Conservation (phyloP, 352 stramenopile genomes). For the Phytophthora cajani region DNA sequence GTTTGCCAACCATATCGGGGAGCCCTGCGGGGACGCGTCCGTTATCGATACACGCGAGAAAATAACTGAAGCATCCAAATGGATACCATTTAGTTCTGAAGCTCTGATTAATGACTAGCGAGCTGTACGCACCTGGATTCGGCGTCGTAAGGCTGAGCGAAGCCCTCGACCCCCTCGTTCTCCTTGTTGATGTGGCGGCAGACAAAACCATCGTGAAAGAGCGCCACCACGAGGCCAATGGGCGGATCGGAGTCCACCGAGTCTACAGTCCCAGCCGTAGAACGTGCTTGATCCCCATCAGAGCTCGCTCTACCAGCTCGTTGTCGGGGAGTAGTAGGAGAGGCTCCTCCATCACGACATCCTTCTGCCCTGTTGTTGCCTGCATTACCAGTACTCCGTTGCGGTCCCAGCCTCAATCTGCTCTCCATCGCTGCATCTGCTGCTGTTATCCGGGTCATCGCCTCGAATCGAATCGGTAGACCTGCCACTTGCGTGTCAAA, state of each 20-base stretch:
- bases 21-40: constrained; percentile 64
- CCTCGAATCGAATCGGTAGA: constrained; percentile 28
- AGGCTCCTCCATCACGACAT: neutral
- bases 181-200: constrained; percentile 65
- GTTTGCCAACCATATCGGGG: constrained; percentile 53
- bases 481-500: constrained; percentile 37
- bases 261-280: neutral
- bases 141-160: constrained; percentile 75
- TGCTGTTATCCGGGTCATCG: constrained; percentile 26
- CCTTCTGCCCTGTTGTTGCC: neutral
- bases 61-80: constrained; percentile 52
- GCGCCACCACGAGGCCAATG: constrained; percentile 51
- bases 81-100: constrained; percentile 24
- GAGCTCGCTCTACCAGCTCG: constrained; percentile 4
- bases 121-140: constrained; percentile 55
- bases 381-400: neutral
- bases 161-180: constrained; percentile 64
- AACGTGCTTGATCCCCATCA: constrained; percentile 8
- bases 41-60: constrained; percentile 63
- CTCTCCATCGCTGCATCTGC: constrained; percentile 1
- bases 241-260: constrained; percentile 2
- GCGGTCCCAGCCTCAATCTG: neutral
- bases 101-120: constrained; percentile 9
- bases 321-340: neutral
- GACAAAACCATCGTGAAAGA: constrained; percentile 75